phyloP scores from a whole-genome alignment of 768 basidiomycete genomes.

The Piloderma croceum region DNA sequence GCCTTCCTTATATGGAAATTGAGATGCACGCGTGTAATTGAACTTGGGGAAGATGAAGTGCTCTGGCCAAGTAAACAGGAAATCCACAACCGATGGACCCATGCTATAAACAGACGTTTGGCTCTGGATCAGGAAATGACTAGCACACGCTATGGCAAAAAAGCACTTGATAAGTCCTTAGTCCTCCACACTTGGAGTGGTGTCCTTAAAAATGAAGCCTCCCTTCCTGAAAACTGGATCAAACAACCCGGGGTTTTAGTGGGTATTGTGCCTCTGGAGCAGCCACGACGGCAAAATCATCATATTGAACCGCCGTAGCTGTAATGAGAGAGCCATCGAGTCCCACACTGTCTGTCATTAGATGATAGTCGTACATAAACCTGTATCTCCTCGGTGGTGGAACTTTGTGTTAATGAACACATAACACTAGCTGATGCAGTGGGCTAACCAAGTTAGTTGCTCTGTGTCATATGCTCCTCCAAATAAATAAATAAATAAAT shows the following conservation, averaged over 20 bases:
- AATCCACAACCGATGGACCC: constrained; percentile 12
- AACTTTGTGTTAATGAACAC: no score
- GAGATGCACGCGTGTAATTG: constrained; percentile 15
- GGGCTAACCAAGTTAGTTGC: no score
- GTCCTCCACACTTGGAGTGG: constrained; percentile 20
- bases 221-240: constrained; percentile 16
- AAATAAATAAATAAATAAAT: no score
- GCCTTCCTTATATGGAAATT: constrained; percentile 28
- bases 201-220: constrained; percentile 10
- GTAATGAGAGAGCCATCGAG: not conserved
- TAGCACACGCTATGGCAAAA: constrained; percentile 7
- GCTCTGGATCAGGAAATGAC: constrained; percentile 14
- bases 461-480: no score
- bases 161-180: constrained; percentile 4
- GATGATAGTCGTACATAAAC: no score
- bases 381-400: no score
- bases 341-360: constrained; percentile 4
- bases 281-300: constrained; percentile 4
- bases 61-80: not conserved
- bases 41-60: constrained; percentile 4
- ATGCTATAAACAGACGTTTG: constrained; percentile 10
- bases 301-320: not conserved
- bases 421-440: no score
- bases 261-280: constrained; percentile 18
- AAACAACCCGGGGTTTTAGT: constrained; percentile 26